These are phyloP conservation scores for Lotmaria passim DNA, from an alignment of 208 protist species.

Conservation along the genomic window DNA sequence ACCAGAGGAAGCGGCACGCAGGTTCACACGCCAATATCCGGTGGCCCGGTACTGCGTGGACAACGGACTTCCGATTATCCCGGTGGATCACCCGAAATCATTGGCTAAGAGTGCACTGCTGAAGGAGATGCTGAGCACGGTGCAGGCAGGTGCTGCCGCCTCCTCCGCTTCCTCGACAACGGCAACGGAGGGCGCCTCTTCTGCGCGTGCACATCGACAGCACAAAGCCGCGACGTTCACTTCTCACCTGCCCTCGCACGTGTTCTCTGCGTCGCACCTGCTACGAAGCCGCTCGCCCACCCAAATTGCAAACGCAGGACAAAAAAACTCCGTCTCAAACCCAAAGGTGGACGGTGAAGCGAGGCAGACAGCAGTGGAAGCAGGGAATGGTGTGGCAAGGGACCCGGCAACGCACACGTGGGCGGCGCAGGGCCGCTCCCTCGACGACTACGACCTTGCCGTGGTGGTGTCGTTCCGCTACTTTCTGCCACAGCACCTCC, in stretches of 20 bases:
- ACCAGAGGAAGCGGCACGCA: conserved; percentile 38
- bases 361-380: no score
- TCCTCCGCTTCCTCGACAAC: background rate
- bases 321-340: no score
- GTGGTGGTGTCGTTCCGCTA: conserved; percentile 91
- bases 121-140: conserved; percentile 47
- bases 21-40: conserved; percentile 75
- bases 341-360: no score
- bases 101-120: conserved; percentile 58
- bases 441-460: conserved; percentile 70
- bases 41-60: conserved; percentile 76
- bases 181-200: background rate
- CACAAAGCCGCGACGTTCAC: background rate
- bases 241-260: conserved; percentile 6
- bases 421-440: conserved; percentile 35
- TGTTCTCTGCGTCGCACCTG: background rate
- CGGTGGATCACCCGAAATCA: conserved; percentile 75
- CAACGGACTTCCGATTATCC: conserved; percentile 60
- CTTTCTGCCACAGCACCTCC: conserved; percentile 70
- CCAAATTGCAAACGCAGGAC: no score
- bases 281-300: background rate
- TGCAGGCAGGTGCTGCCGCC: background rate
- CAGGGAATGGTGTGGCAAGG: background rate
- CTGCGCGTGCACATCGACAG: background rate
- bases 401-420: conserved; percentile 29